Conservation (phyloP, 2,329 filamentous ascomycete species). For the Allantophomopsis lycopodina region DNA sequence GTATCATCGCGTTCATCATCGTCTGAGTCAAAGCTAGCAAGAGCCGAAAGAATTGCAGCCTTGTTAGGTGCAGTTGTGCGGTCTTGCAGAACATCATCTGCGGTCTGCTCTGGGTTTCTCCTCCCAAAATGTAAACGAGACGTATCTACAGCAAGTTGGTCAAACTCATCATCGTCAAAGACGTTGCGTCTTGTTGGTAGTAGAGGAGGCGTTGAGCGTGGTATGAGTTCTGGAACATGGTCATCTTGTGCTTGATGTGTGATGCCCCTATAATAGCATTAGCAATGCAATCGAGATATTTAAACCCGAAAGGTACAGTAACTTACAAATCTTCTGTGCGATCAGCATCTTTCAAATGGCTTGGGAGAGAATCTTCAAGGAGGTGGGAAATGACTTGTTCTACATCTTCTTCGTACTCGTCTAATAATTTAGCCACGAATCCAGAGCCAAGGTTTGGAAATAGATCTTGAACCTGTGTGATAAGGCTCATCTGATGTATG, state of each 20-base stretch:
- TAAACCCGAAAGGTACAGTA: background rate
- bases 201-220: conserved; percentile 43
- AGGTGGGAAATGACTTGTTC: conserved; percentile 74
- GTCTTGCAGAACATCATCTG: conserved; percentile 60
- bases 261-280: conserved; percentile 7
- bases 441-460: conserved; percentile 78
- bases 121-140: conserved; percentile 71
- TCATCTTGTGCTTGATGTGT: conserved; percentile 9
- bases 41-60: conserved; percentile 74
- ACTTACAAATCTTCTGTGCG: conserved; percentile 38
- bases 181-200: conserved; percentile 53
- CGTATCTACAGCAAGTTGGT: conserved; percentile 51
- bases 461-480: conserved; percentile 85
- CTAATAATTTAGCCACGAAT: conserved; percentile 67
- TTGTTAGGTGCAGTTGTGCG: conserved; percentile 55
- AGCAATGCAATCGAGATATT: conserved; percentile 5
- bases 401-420: conserved; percentile 63
- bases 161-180: conserved; percentile 71
- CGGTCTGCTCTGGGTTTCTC: conserved; percentile 43
- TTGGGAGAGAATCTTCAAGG: conserved; percentile 62
- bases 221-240: conserved; percentile 32
- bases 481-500: conserved; percentile 68
- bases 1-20: conserved; percentile 97
- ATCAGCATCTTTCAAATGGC: conserved; percentile 50
- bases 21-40: conserved; percentile 81